Evolutionary conservation across 225 moss, liverwort and hornwort species (phyloP), one percentile per base, ranked within the genome.

Genomic region (Polytrichum formosum): DNA sequence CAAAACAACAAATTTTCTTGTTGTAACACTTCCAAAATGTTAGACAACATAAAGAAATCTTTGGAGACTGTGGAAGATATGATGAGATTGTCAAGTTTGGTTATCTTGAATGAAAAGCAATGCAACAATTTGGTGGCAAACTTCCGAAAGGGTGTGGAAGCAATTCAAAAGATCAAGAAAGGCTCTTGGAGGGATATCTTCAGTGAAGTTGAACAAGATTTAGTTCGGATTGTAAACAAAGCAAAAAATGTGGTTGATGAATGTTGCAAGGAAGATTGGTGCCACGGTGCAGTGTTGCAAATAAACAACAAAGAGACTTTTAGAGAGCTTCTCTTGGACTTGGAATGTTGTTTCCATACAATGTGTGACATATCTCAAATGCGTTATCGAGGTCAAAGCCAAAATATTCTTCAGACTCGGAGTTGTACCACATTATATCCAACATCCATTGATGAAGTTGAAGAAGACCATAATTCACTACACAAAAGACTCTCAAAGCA

Each of bases 241-340:
- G 53, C 21, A 13, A 67, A 31, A 28, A n/a, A 7, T 28, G 9
- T 69, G 55, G 7, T 69, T 55, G 56, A 69, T 27, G 56, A 69
- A 21, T 69, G 69, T 69, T 69, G 69, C 19, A 19, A 28, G 6
- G 21, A 69, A 19, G 20, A 69, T 6, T 69, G 8, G 69, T 9
- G 1, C 22, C 55, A 6, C 1, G n/a, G 16, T 69, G 56, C 27
- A 33, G 23, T 31, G 6, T 13, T 9, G 35, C 61, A 59, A 35
- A 25, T 61, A 7, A 61, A 70, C 55, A 68, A 68, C 16, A 68
- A 28, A 68, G 55, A 68, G 23, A 9, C 18, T 27, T 68, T 68
- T 28, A 54, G 68, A 28, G 55, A 68, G 55, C 68, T 68, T 68
- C 55, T 68, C 6, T 21, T 54, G 10, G 68, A 68, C 17, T 68